phyloP scores from a whole-genome alignment of 192 early-diverging fungal species.

The Irineochytrium annulatum region DNA sequence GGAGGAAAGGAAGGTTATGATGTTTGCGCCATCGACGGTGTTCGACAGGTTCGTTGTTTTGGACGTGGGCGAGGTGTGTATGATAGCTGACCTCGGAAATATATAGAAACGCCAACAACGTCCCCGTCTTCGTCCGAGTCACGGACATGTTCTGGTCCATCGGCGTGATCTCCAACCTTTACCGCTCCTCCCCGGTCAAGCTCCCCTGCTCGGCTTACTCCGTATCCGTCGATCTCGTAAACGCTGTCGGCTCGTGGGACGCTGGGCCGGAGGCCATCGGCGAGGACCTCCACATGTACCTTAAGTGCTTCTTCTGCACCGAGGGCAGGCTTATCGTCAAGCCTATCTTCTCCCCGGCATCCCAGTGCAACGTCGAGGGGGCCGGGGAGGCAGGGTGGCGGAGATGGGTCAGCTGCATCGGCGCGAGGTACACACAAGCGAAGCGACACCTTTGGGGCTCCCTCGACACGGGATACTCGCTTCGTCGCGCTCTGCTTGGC shows the following conservation, averaged over 20 bases:
- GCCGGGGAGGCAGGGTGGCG: background rate
- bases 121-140: constrained; percentile 61
- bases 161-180: constrained; percentile 59
- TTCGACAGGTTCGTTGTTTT: constrained; percentile 53
- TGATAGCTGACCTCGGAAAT: too few species aligned
- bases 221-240: constrained; percentile 59
- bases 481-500: constrained; percentile 35
- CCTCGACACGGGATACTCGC: constrained; percentile 61
- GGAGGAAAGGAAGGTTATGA: constrained; percentile 46
- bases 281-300: constrained; percentile 69
- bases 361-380: constrained; percentile 40
- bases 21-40: constrained; percentile 53
- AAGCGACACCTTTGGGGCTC: constrained; percentile 71
- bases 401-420: constrained; percentile 33
- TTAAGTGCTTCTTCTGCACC: constrained; percentile 64
- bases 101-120: constrained; percentile 51
- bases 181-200: constrained; percentile 46
- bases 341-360: constrained; percentile 65
- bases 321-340: constrained; percentile 46
- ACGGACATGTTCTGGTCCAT: constrained; percentile 64
- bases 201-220: constrained; percentile 67
- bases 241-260: constrained; percentile 64
- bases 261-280: constrained; percentile 55
- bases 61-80: too few species aligned
- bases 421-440: constrained; percentile 65